These are phyloP conservation scores for Pichia sp. DNA, from an alignment of 1,139 yeast genomes.

Conservation along the genomic window DNA sequence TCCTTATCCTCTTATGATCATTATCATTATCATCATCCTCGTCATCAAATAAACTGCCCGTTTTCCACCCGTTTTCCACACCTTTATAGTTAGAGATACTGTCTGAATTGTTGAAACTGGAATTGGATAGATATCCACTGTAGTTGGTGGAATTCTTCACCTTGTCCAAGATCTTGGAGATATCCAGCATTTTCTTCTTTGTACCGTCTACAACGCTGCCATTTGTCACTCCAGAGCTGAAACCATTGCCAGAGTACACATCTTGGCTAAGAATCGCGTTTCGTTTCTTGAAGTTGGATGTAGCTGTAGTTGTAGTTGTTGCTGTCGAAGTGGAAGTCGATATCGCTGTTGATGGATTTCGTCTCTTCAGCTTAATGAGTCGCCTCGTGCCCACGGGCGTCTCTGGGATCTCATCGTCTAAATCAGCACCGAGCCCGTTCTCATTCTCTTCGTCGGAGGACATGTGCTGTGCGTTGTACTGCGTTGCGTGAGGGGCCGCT, in stretches of 20 bases:
- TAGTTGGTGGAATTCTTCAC: constrained; percentile 1
- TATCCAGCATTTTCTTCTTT: background rate
- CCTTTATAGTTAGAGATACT: background rate
- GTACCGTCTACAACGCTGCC: no score
- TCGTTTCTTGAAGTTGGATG: no score
- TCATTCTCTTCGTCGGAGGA: background rate
- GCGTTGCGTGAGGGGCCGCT: background rate
- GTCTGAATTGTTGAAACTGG: constrained; percentile 6
- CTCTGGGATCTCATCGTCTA: no score
- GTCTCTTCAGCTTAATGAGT: no score
- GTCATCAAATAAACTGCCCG: constrained; percentile 6
- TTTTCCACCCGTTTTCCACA: constrained; percentile 1
- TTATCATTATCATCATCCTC: constrained; percentile 4
- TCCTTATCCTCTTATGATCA: constrained; percentile 1
- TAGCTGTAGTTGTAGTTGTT: no score
- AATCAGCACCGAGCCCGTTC: background rate
- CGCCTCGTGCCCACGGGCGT: no score
- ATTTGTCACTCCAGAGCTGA: no score
- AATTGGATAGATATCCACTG: constrained; percentile 10
- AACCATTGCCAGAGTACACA: no score
- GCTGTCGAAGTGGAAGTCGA: no score
- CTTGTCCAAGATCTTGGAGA: background rate
- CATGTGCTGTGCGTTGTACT: background rate
- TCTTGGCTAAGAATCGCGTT: no score
- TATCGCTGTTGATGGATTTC: no score